Percentiles rank a stretch among this genome's conserved stretches.
phyloP scores from a whole-genome alignment of 2,329 filamentous ascomycete genomes.

The Camptophora hylomeconis region DNA sequence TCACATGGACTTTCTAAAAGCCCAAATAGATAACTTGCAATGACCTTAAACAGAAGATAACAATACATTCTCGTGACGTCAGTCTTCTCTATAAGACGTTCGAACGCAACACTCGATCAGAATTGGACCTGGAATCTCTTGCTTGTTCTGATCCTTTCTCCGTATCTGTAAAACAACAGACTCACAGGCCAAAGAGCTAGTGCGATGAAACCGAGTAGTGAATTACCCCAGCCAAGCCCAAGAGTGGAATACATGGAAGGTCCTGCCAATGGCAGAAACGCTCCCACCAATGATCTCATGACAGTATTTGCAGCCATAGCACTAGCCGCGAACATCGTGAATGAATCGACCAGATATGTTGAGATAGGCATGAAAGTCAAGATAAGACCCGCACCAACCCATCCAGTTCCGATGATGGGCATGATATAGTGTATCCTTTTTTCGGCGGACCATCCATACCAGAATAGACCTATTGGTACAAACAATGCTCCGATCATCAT shows the following conservation, averaged over 20 bases:
- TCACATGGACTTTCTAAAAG: too few species aligned
- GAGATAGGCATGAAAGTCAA: slow-evolving; percentile 35
- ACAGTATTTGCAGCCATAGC: slow-evolving; percentile 54
- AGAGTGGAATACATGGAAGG: slow-evolving; percentile 45
- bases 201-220: slow-evolving; percentile 38
- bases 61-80: too few species aligned
- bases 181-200: slow-evolving; percentile 32
- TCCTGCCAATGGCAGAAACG: slow-evolving; percentile 44
- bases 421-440: slow-evolving; percentile 32
- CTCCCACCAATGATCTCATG: slow-evolving; percentile 38
- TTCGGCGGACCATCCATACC: slow-evolving; percentile 36
- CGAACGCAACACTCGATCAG: neutral
- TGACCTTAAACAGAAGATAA: too few species aligned
- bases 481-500: slow-evolving; percentile 42
- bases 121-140: slow-evolving; percentile 3
- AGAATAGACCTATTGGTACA: slow-evolving; percentile 43
- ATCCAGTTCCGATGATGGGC: slow-evolving; percentile 24
- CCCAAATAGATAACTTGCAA: too few species aligned
- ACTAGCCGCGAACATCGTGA: slow-evolving; percentile 41
- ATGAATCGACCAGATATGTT: slow-evolving; percentile 54
- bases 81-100: too few species aligned
- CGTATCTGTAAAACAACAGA: slow-evolving; percentile 29
- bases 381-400: slow-evolving; percentile 20
- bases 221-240: slow-evolving; percentile 45
- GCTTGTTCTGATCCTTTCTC: slow-evolving; percentile 3